Evolutionary conservation across 2,329 filamentous ascomycete species (phyloP).

Genomic region (Ophiostoma novo-ulmi): DNA sequence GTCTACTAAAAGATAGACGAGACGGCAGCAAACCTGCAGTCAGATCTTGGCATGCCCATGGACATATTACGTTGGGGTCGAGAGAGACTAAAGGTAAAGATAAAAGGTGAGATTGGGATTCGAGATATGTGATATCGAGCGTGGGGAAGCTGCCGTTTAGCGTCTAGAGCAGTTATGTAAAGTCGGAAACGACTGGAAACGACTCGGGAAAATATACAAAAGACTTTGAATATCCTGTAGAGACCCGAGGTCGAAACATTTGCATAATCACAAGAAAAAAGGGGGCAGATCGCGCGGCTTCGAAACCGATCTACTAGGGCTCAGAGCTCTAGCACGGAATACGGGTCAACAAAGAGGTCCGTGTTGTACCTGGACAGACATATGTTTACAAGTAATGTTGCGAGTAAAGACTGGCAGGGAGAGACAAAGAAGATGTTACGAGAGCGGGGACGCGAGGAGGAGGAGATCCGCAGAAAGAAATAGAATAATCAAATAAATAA

Average conservation of each 20-base stretch:
- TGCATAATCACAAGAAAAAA: background rate
- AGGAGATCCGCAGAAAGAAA: background rate
- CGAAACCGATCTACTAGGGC: conserved; percentile 1
- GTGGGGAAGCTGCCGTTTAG: background rate
- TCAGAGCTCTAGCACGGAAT: background rate
- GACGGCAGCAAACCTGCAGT: background rate
- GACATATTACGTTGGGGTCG: background rate
- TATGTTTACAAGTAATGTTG: no score
- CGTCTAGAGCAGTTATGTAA: background rate
- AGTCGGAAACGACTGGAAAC: background rate
- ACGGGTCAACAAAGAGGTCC: conserved; percentile 5
- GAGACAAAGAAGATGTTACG: conserved; percentile 3
- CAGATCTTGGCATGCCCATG: conserved; percentile 2
- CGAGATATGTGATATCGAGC: background rate
- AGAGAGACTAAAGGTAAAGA: background rate
- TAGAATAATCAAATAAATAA: background rate
- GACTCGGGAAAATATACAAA: background rate
- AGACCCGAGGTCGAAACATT: background rate
- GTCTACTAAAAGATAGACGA: background rate
- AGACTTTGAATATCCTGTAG: background rate
- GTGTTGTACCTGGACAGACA: background rate
- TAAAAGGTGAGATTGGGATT: no score
- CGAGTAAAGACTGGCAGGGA: background rate
- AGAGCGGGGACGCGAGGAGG: conserved; percentile 3
- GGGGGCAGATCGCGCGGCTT: conserved; percentile 6